Base-by-base conservation (phyloP, 768 basidiomycete species). In the Mycena capillaripes region DNA sequence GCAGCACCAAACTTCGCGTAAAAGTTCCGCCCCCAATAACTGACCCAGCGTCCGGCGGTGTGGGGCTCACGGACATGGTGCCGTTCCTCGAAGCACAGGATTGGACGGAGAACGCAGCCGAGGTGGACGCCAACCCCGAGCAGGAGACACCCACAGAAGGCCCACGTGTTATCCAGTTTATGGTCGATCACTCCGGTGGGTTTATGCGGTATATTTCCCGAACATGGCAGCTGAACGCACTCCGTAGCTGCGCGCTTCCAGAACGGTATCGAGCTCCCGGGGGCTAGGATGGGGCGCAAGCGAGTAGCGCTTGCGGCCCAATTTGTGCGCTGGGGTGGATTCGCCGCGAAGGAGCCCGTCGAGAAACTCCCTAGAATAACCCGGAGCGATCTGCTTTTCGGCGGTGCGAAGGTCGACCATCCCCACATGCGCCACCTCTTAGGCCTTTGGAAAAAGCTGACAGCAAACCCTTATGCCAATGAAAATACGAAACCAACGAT, bases 241-340 rank as follows among this genome's bases (percentile, higher is more conserved):
- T 27, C 11, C 32, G 10, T 30, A 60, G 63, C 2, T 1, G 32
- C 4, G 8, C 19, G 34, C 30, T 69, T 60, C 32, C 62, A 56
- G 34, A 53, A 19, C 2, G 1, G 6, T 16, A 53, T 25, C 9
- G 42, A 12, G 27, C 58, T 59, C 34, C 64, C 64, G 8, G 1
- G 27, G 14, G 30, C 53, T 46, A 17, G 17, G 12, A 14, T 42
- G 42, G 38, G 9, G 30, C 66, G 60, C 12, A 14, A 29, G 32
- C 23, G 19, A 7, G 11, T 6, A 17, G 8, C 34, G 3, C 40
- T 73, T 32, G 19, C 21, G 5, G 14, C 16, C 27, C 46, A 38
- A 61, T 68, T 74, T 48, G 50, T 81, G 72, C 58, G 53, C 21
- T 53, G 76, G 80, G 69, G 80, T 71, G 76, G 77, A 66, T 81